Evolutionary conservation across 2,329 filamentous ascomycete species (phyloP), one percentile per base, ranked within the genome.

Genomic region (Fusarium xyrophilum): DNA sequence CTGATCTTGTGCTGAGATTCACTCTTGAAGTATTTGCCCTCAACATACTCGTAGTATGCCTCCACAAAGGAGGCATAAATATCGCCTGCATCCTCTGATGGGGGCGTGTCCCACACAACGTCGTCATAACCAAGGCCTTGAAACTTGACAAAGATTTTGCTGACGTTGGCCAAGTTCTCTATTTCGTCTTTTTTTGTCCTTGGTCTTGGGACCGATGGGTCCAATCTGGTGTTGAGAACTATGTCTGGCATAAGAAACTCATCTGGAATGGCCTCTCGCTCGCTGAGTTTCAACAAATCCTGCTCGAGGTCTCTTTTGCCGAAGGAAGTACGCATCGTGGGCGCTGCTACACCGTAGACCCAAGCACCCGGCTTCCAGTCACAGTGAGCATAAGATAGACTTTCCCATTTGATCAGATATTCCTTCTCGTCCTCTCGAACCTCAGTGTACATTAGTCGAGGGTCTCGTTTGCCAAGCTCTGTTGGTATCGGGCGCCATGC

Each of bases 91-190:
- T 92, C 87, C 32, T 87, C 83, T 5, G 83, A 79, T 1, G 95
- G 95, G 0, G 93, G 93, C 4, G 86, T 84, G 72, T 97, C 94
- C 95, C 95, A 97, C 0, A 97, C 93, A 2, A 89, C 87, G 62
- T 97, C 93, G 67, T 97, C 93, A 74, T 99, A 98, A 8, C 89
- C 86, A 11, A 99, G 85, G 15, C 96, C 96, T 78, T 96, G 93
- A 78, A 94, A 98, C 77, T 99, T 99, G 80, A 97, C 91, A 51
- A 90, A 86, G 1, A 93, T 90, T 71, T 89, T 86, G 51, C 88
- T 85, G 25, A 99, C 88, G 69, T 93, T 86, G 35, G 86, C 85
- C 40, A 95, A 89, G 7, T 91, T 88, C 38, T 85, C 85, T 63
- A 93, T 83, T 73, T 96, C 93, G 19, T 90, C 85, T 53, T 90